Evolutionary conservation across 2,329 filamentous ascomycete species (phyloP).

Genomic region (Scedosporium apiospermum): DNA sequence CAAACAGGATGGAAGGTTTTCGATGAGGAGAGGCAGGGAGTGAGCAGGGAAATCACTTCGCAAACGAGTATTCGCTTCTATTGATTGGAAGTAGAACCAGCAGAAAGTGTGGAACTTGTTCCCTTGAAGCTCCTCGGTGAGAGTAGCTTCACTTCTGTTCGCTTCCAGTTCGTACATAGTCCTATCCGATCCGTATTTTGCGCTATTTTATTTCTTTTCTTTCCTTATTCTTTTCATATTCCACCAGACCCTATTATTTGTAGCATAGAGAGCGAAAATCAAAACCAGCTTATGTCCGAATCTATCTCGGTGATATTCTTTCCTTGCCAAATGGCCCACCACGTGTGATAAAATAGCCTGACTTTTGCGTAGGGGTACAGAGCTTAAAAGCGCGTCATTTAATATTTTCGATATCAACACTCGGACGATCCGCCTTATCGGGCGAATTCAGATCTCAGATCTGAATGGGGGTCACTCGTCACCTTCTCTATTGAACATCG

Average conservation of each 20-base stretch:
- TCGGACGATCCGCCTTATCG: background rate
- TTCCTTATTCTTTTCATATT: background rate
- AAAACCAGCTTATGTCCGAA: background rate
- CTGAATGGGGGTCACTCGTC: background rate
- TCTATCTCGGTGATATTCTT: too few relatives aligned
- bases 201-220: background rate
- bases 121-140: background rate
- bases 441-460: background rate
- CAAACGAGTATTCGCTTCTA: background rate
- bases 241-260: background rate
- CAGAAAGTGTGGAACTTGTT: background rate
- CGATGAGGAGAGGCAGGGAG: background rate
- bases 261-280: conserved; percentile 4
- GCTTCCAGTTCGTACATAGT: conserved; percentile 5
- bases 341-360: background rate
- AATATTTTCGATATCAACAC: background rate
- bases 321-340: too few relatives aligned
- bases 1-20: background rate
- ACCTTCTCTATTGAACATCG: background rate
- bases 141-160: background rate
- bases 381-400: background rate
- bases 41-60: background rate
- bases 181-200: background rate
- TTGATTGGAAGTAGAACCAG: background rate
- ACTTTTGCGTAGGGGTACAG: background rate